phyloP scores from a whole-genome alignment of 345 rosid genomes.

The Lepidium sativum region DNA sequence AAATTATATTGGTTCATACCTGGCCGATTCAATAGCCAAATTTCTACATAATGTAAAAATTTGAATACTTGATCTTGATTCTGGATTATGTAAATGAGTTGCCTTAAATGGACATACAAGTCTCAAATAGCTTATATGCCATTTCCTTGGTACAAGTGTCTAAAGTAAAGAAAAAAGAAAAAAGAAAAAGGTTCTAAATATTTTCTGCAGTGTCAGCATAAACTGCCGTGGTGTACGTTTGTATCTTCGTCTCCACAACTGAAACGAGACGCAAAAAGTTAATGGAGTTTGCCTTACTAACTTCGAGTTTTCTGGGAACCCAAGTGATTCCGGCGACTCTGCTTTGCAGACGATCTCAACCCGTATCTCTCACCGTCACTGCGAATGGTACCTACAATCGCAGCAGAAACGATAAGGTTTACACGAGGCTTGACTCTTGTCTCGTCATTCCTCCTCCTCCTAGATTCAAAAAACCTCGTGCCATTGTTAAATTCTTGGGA shows the following conservation, averaged over 20 bases:
- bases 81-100: too few species aligned
- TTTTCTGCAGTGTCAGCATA: too few species aligned
- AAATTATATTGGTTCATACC: too few species aligned
- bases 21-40: too few species aligned
- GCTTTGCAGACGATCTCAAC: neutral
- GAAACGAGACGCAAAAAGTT: neutral
- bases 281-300: conserved; percentile 19
- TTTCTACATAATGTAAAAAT: too few species aligned
- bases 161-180: too few species aligned
- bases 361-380: conserved; percentile 9
- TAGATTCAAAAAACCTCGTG: conserved; percentile 45
- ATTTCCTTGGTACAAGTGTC: too few species aligned
- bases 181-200: too few species aligned
- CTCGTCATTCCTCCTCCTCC: conserved; percentile 61
- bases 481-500: conserved; percentile 75
- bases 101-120: too few species aligned
- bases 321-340: conserved; percentile 12
- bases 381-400: conserved; percentile 5
- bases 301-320: conserved; percentile 12
- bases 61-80: too few species aligned
- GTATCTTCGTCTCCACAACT: neutral
- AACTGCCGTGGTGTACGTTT: neutral
- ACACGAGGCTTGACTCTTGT: conserved; percentile 54
- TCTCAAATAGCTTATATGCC: too few species aligned
- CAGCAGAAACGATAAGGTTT: conserved; percentile 28